Percentiles rank a stretch among this genome's conserved stretches.
Evolutionary conservation across 192 early-diverging fungal genomes (phyloP).

Genomic region (Coemansia sp.): DNA sequence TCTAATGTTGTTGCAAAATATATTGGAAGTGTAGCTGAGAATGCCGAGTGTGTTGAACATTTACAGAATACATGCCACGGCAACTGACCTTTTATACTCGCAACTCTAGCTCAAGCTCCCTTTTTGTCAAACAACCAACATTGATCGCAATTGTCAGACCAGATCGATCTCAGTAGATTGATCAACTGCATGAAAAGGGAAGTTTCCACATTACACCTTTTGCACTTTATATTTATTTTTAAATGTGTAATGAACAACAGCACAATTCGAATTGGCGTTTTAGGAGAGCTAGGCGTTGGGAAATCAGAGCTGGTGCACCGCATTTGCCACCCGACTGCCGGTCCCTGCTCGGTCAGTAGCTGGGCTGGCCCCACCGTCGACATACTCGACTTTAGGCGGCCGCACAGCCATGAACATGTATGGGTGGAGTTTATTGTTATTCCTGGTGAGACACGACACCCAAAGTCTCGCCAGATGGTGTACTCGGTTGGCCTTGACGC

Average conservation of each 20-base stretch:
- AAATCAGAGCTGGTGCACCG: constrained; percentile 46
- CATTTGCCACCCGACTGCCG: constrained; percentile 27
- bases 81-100: no score
- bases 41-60: no score
- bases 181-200: no score
- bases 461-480: constrained; percentile 45
- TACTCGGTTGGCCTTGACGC: constrained; percentile 42
- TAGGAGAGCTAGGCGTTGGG: constrained; percentile 38
- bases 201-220: not conserved
- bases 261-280: constrained; percentile 43
- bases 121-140: no score
- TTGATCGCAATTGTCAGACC: no score
- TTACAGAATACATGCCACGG: no score
- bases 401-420: constrained; percentile 2
- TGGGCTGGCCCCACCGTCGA: constrained; percentile 34
- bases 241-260: constrained; percentile 34
- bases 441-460: constrained; percentile 46
- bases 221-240: not conserved
- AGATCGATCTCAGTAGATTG: no score
- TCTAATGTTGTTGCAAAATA: no score
- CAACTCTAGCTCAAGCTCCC: no score
- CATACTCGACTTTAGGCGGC: constrained; percentile 27
- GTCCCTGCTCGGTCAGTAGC: constrained; percentile 4
- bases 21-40: no score
- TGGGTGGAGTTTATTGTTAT: constrained; percentile 50